phyloP scores from a whole-genome alignment of 441 rosid species.

The Corymbia citriodora region DNA sequence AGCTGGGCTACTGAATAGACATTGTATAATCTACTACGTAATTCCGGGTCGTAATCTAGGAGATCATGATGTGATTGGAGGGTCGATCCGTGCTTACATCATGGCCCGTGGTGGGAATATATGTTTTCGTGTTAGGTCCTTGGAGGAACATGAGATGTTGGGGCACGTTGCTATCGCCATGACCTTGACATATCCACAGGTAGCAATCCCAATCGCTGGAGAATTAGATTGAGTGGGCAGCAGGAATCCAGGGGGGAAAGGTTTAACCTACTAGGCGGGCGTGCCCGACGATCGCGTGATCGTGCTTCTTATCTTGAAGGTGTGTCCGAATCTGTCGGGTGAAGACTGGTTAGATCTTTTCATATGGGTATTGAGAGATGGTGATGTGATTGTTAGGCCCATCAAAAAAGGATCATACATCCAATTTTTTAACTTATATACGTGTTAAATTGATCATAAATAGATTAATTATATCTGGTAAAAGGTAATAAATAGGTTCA shows the following conservation, averaged over 20 bases:
- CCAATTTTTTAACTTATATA: too few species aligned
- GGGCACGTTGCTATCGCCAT: not conserved
- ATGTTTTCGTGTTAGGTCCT: not conserved
- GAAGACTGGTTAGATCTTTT: not conserved
- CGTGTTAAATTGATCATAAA: not conserved
- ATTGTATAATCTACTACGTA: too few species aligned
- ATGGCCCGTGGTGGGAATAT: not conserved
- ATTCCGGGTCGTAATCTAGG: not conserved
- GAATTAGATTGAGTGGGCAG: not conserved
- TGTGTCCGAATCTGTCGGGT: not conserved
- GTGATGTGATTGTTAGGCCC: not conserved
- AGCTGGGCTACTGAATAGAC: not conserved
- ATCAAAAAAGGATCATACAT: fast-evolving
- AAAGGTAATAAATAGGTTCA: too few species aligned
- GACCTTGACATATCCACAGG: not conserved
- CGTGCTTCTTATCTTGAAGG: not conserved
- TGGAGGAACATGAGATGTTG: not conserved
- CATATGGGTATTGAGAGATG: not conserved
- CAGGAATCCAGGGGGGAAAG: not conserved
- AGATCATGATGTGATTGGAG: not conserved
- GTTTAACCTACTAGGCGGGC: not conserved
- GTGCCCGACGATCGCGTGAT: not conserved
- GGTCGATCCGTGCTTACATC: not conserved
- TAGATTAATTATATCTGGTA: too few species aligned
- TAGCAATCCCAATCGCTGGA: not conserved